Percentiles rank a stretch among this genome's conserved stretches.
These are phyloP conservation scores for Mycotypha africana DNA, from an alignment of 371 early-diverging fungal species.

Conservation along the genomic window DNA sequence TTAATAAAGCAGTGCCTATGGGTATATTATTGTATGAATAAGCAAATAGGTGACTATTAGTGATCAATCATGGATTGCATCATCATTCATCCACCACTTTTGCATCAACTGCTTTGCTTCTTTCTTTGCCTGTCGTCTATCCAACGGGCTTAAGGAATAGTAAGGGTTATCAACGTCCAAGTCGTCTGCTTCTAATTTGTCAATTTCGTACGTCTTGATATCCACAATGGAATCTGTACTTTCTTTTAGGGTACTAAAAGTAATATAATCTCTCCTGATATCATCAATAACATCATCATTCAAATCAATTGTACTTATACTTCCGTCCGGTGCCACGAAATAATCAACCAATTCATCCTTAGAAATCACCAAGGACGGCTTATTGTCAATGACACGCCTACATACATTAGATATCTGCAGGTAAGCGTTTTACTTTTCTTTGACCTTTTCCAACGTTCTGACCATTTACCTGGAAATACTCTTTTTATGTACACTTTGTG, in stretches of 20 bases:
- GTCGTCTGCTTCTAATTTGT: background rate
- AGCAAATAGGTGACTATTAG: too few relatives aligned
- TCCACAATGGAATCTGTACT: constrained; percentile 1
- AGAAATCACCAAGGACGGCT: constrained; percentile 5
- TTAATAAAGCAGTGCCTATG: too few relatives aligned
- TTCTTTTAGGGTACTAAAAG: background rate
- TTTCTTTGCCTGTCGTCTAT: background rate
- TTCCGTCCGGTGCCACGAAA: background rate
- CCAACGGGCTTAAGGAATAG: too few relatives aligned
- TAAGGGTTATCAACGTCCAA: background rate
- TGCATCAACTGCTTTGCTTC: background rate
- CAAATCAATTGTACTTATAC: background rate
- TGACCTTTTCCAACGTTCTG: constrained; percentile 48
- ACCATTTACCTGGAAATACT: constrained; percentile 34
- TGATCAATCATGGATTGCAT: too few relatives aligned
- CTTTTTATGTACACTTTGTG: constrained; percentile 25
- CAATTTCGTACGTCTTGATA: background rate
- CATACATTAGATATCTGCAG: too few relatives aligned
- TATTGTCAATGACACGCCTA: constrained; percentile 63
- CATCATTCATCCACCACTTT: background rate
- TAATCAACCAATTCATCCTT: constrained; percentile 5
- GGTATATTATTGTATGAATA: too few relatives aligned
- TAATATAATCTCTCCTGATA: background rate
- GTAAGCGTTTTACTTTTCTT: too few relatives aligned
- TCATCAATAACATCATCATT: background rate